Evolutionary conservation across 1,284 basidiomycete genomes (phyloP).

Genomic region (Sanghuangporus sanghuang): DNA sequence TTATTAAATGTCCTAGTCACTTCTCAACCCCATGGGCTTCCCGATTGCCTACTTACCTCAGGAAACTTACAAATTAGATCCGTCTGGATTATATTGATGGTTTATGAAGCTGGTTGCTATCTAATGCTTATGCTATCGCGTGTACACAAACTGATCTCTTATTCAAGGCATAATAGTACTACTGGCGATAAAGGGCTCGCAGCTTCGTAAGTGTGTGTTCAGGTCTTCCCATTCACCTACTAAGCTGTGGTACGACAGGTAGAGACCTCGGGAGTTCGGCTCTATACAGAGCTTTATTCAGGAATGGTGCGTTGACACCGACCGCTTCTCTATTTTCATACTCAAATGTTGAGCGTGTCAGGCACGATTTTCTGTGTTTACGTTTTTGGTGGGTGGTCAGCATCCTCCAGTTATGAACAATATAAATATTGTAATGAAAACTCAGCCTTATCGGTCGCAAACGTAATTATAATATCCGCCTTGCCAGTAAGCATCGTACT

Average conservation of each 20-base stretch:
- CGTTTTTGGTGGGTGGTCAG: background rate
- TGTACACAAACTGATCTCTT: background rate
- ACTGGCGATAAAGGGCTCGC: background rate
- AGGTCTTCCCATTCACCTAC: background rate
- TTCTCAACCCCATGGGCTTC: background rate
- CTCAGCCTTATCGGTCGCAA: conserved; percentile 5
- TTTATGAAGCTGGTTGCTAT: conserved; percentile 4
- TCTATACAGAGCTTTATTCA: conserved; percentile 1
- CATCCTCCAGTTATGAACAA: background rate
- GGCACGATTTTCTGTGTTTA: conserved; percentile 5
- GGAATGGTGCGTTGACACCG: background rate
- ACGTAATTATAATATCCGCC: background rate
- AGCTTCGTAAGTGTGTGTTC: background rate
- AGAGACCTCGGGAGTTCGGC: background rate
- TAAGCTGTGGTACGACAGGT: background rate
- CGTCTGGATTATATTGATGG: conserved; percentile 9
- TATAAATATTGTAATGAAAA: background rate
- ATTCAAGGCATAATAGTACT: background rate
- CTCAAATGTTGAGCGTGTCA: background rate
- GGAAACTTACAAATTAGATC: background rate
- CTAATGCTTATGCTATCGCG: background rate
- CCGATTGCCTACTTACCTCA: background rate
- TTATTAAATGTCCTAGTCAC: background rate
- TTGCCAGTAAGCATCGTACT: background rate
- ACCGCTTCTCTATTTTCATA: background rate